These are phyloP conservation scores for Hyaloscypha bicolor DNA, from an alignment of 495 filamentous ascomycete genomes.

Conservation along the genomic window DNA sequence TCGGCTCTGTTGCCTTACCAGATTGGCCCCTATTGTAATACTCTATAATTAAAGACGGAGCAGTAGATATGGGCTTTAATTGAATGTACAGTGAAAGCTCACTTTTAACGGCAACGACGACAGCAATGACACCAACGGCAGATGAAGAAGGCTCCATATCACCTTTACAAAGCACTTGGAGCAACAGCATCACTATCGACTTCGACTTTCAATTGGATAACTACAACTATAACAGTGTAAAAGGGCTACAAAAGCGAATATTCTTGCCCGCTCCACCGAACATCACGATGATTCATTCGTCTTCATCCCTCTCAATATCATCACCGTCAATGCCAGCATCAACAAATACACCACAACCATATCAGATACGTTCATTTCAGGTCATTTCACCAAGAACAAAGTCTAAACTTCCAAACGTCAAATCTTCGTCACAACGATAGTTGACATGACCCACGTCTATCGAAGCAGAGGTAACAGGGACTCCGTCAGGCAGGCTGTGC, in stretches of 20 bases:
- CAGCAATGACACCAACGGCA: neutral
- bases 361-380: neutral
- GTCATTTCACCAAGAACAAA: neutral
- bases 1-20: neutral
- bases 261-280: neutral
- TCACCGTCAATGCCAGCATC: neutral
- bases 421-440: constrained; percentile 31
- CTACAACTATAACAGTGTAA: neutral
- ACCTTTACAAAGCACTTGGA: neutral
- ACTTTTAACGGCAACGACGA: no score
- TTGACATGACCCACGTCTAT: constrained; percentile 25
- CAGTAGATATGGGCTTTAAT: neutral
- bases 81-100: neutral
- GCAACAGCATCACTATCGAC: neutral
- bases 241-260: neutral
- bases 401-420: neutral
- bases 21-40: neutral
- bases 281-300: neutral
- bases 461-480: constrained; percentile 44
- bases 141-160: neutral
- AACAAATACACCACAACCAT: neutral
- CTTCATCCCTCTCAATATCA: no score
- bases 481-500: constrained; percentile 42
- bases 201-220: neutral
- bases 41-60: neutral